Conservation (phyloP, 306 rosid species). For the Betula pendula region DNA sequence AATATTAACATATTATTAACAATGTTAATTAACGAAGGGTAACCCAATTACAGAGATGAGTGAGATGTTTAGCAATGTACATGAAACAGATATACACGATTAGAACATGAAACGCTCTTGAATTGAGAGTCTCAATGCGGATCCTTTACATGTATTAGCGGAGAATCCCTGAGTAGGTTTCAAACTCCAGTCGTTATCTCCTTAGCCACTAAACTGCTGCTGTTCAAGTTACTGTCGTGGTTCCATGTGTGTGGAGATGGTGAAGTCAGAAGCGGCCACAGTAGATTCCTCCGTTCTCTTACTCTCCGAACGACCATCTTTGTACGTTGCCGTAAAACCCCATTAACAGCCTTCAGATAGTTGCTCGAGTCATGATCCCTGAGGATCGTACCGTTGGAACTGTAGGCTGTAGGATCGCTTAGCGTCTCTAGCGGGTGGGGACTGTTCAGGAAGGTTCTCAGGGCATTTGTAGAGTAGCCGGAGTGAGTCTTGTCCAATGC, state of each 20-base stretch:
- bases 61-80: neutral
- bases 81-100: neutral
- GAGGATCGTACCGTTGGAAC: slow-evolving; percentile 77
- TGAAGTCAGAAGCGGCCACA: slow-evolving; percentile 66
- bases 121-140: no score
- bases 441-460: slow-evolving; percentile 60
- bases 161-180: slow-evolving; percentile 3
- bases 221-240: slow-evolving; percentile 51
- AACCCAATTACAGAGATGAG: slow-evolving; percentile 13
- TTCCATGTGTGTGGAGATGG: slow-evolving; percentile 71
- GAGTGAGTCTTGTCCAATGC: slow-evolving; percentile 49
- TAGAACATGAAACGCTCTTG: neutral
- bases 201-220: slow-evolving; percentile 35
- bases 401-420: slow-evolving; percentile 87
- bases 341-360: slow-evolving; percentile 74
- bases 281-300: slow-evolving; percentile 42
- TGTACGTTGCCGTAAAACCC: slow-evolving; percentile 49
- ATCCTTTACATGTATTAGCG: neutral
- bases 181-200: slow-evolving; percentile 62
- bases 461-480: slow-evolving; percentile 56
- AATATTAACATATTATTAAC: slow-evolving; percentile 4
- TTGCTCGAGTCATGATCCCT: slow-evolving; percentile 91
- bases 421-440: slow-evolving; percentile 92
- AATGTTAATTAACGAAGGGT: neutral
- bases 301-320: slow-evolving; percentile 35